Evolutionary conservation across 805 yeast genomes (phyloP), one percentile per base, ranked within the genome.

Genomic region (Metschnikowia chrysomelidarum): DNA sequence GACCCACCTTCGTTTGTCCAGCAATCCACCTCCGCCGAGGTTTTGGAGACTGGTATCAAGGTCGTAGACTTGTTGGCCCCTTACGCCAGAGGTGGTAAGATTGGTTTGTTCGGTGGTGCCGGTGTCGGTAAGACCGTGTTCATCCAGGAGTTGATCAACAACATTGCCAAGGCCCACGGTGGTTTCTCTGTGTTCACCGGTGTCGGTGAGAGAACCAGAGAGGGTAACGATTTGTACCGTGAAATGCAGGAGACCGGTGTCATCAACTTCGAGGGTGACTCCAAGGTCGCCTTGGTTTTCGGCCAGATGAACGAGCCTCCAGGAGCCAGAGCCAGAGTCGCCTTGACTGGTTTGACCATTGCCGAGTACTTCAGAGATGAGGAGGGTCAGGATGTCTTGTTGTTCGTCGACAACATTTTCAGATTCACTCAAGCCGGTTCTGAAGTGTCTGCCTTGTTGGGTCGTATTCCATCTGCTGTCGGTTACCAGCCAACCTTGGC

Each of bases 241-340:
- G 98, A 93, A 78, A 93, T 93, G 98, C 87, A 82, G 68, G 98
- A 93, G 80, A 91, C 98, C 56, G 98, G 98, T 81, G 98, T 93
- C 76, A 93, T 93, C 75, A 88, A 93, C 86, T 80, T 91, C 59
- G 98, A 93, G 69, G 98, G 98, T 73, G 98, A 93, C 60, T 93
- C 98, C 64, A 93, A 93, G 84, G 98, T 93, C 75, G 94, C 98
- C 56, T 80, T 91, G 64, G 98, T 91, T 49, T 91, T 91, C 80
- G 98, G 98, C 73, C 98, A 93, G 80, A 91, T 91, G 98, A 91
- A 91, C 82, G 98, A 91, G 82, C 98, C 98, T 65, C 98, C 98
- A 58, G 98, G 98, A 77, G 98, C 98, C 62, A 89, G 98, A 83
- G 97, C 98, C 62, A 91, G 98, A 82, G 98, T 93, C 69, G 98